Percentiles rank a stretch among this genome's conserved stretches.
Conservation (phyloP, 176 grass and related monocot genomes). For the Oryza rufipogon region DNA sequence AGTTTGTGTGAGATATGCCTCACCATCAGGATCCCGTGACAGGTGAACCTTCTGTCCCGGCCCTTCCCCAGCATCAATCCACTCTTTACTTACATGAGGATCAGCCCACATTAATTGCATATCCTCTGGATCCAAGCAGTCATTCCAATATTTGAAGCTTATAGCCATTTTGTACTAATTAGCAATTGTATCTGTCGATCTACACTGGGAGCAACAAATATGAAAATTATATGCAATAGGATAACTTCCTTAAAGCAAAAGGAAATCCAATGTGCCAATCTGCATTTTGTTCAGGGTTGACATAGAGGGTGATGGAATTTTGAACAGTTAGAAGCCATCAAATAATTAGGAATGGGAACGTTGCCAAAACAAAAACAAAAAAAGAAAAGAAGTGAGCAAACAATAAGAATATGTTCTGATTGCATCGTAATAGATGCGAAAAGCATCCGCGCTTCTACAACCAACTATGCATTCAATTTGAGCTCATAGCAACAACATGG, state of each 20-base stretch:
- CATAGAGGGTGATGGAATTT: neutral
- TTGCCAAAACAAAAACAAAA: neutral
- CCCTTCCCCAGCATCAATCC: slow-evolving; percentile 79
- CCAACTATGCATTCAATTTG: slow-evolving; percentile 16
- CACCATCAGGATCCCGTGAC: slow-evolving; percentile 90
- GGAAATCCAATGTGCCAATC: neutral
- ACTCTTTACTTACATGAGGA: slow-evolving; percentile 82
- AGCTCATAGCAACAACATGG: slow-evolving; percentile 14
- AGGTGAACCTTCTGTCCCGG: slow-evolving; percentile 82
- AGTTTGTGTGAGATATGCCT: slow-evolving; percentile 86
- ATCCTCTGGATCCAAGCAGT: slow-evolving; percentile 82
- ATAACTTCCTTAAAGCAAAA: slow-evolving; percentile 1
- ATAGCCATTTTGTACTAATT: slow-evolving; percentile 57
- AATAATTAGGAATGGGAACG: neutral
- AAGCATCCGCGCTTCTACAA: neutral
- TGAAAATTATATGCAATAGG: neutral
- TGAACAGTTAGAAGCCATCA: neutral
- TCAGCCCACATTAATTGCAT: slow-evolving; percentile 80
- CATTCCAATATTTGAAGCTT: slow-evolving; percentile 97
- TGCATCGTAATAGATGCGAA: neutral
- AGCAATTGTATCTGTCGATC: slow-evolving; percentile 14
- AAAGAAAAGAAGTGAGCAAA: neutral
- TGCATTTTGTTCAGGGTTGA: neutral
- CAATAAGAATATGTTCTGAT: neutral
- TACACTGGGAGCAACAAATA: neutral